Evolutionary conservation across 768 basidiomycete genomes (phyloP).

Genomic region (Ramaria rubella): DNA sequence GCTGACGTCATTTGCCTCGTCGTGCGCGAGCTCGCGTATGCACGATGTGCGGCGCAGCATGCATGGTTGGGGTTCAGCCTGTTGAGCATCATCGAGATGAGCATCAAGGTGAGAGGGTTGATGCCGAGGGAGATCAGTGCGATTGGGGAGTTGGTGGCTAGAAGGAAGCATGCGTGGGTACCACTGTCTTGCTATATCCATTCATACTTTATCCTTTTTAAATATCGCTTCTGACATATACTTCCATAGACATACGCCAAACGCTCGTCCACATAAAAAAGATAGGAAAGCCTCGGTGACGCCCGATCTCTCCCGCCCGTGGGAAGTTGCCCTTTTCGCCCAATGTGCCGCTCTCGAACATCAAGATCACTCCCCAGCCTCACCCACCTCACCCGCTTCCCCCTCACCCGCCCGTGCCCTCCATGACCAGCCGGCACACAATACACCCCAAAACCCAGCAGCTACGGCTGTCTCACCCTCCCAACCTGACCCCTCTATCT

Average conservation of each 20-base stretch:
- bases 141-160: not conserved
- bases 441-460: too few species aligned
- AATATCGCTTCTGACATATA: not conserved
- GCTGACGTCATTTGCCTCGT: not conserved
- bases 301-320: not conserved
- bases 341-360: not conserved
- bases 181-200: not conserved
- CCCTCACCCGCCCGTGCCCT: too few species aligned
- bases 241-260: not conserved
- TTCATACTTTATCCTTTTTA: not conserved
- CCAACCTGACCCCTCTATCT: too few species aligned
- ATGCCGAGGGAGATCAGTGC: not conserved
- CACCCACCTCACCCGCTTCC: too few species aligned
- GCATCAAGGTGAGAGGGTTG: not conserved
- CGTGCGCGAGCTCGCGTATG: not conserved
- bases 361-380: too few species aligned
- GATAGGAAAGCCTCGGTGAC: not conserved
- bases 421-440: too few species aligned
- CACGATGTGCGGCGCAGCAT: not conserved
- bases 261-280: not conserved
- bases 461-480: too few species aligned
- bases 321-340: slow-evolving; percentile 9
- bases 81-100: slow-evolving; percentile 5
- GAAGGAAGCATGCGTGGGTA: slow-evolving; percentile 3
- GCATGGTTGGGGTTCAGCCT: slow-evolving; percentile 1